Conservation (phyloP, 2,329 filamentous ascomycete species). For the Fusarium buharicum region DNA sequence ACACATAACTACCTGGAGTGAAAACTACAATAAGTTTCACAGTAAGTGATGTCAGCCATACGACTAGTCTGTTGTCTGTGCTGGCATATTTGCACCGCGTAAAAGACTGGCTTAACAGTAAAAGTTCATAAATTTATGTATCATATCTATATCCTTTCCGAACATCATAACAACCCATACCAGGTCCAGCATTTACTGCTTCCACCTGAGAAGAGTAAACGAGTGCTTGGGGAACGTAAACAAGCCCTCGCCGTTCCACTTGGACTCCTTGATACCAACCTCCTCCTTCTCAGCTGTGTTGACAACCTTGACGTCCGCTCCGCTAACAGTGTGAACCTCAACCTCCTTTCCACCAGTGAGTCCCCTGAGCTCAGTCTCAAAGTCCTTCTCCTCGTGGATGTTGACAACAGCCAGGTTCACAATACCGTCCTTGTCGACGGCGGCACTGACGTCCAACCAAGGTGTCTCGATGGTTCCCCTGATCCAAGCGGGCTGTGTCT, state of each 20-base stretch:
- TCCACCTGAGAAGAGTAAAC: constrained; percentile 73
- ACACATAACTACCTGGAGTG: too few species aligned
- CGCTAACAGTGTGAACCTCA: constrained; percentile 68
- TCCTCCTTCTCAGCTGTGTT: constrained; percentile 73
- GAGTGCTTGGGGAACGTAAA: constrained; percentile 77
- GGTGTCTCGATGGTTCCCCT: constrained; percentile 73
- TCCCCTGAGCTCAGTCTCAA: constrained; percentile 69
- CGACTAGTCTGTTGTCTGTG: too few species aligned
- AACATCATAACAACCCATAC: too few species aligned
- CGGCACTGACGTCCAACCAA: constrained; percentile 75
- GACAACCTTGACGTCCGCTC: constrained; percentile 59
- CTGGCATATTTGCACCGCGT: too few species aligned
- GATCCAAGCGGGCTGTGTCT: constrained; percentile 73
- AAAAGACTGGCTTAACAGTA: not conserved
- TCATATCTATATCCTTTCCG: not conserved
- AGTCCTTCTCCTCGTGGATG: constrained; percentile 68
- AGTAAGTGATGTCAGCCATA: too few species aligned
- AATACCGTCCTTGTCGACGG: constrained; percentile 65
- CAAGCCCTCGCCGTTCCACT: constrained; percentile 70
- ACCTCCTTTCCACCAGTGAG: constrained; percentile 57
- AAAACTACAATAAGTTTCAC: too few species aligned
- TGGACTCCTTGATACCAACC: constrained; percentile 58
- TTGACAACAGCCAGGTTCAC: constrained; percentile 79
- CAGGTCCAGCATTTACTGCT: constrained; percentile 48
- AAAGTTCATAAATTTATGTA: not conserved